These are phyloP conservation scores for Lepidium didymum DNA, from an alignment of 345 rosid species.

Conservation along the genomic window DNA sequence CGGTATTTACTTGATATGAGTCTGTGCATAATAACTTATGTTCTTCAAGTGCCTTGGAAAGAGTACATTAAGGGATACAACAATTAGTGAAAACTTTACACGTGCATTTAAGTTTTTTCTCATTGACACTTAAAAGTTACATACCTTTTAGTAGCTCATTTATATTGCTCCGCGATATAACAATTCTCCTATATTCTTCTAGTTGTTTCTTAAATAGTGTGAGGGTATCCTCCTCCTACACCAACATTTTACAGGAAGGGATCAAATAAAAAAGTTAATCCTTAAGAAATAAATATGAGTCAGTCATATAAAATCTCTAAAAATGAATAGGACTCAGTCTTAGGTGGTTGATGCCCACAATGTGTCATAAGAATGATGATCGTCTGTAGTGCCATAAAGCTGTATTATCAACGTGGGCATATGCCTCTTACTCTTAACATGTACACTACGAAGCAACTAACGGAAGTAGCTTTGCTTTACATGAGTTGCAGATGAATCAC, in stretches of 20 bases:
- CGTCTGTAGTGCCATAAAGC: background rate
- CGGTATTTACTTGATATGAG: slow-evolving; percentile 58
- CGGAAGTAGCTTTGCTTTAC: background rate
- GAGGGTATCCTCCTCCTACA: slow-evolving; percentile 75
- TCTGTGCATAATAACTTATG: slow-evolving; percentile 71
- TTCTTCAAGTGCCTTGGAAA: slow-evolving; percentile 79
- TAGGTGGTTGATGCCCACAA: background rate
- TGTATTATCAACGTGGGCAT: background rate
- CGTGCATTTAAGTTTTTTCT: background rate
- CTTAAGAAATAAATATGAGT: background rate
- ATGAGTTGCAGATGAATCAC: background rate
- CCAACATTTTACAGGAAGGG: background rate
- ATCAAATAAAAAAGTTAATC: background rate
- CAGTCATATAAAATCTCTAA: background rate
- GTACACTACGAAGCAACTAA: slow-evolving; percentile 5
- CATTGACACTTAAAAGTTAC: background rate
- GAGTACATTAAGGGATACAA: background rate
- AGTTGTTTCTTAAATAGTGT: slow-evolving; percentile 71
- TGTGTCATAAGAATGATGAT: background rate
- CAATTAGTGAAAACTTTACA: slow-evolving; percentile 33
- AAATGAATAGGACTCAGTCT: background rate
- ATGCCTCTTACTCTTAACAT: background rate
- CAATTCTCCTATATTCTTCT: slow-evolving; percentile 79
- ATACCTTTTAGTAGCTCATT: slow-evolving; percentile 74
- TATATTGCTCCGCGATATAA: slow-evolving; percentile 76